Evolutionary conservation across 2,329 filamentous ascomycete species (phyloP), one percentile per base, ranked within the genome.

Genomic region (Penicillium sp.): DNA sequence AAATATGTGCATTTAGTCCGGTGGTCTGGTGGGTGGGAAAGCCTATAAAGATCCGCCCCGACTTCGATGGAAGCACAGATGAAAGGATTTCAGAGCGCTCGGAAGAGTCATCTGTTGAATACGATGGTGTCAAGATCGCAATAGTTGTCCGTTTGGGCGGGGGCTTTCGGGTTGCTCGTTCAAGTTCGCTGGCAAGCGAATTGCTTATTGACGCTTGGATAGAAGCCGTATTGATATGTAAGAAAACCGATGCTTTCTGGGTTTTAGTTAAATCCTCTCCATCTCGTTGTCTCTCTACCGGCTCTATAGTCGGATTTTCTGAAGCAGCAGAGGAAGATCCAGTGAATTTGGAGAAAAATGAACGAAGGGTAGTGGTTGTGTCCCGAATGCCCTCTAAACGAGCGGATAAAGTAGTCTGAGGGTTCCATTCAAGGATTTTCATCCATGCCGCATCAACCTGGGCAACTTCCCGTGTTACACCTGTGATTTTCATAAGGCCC

Each of bases 11-110:
- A 16, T 93, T 89, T 26, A 93, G 86, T 55, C 93, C 94, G 0
- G 95, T 99, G 0, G 94, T 99, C 75, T 99, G 94, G 64, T 93
- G 92, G 1, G 94, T 99, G 3, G 94, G 93, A 68, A 99, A 99
- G 0, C 94, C 94, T 66, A 99, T 99, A 67, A 97, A 99, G 55
- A 99, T 89, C 53, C 90, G 87, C 6, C 94, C 94, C 64, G 90
- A 89, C 71, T 91, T 95, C 57, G 84, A 91, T 2, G 94, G 94
- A 5, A 97, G 75, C 1, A 99, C 92, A 1, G 92, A 94, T 1
- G 89, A 84, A 71, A 99, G 97, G 7, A 99, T 86, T 67, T 96
- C 90, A 26, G 71, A 71, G 21, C 69, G 80, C 57, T 86, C 79
- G 0, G 89, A 87, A 2, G 86, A 85, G 53, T 86, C 77, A 0